Base-by-base conservation (phyloP, 306 rosid genomes). In the Vicia sativa region DNA sequence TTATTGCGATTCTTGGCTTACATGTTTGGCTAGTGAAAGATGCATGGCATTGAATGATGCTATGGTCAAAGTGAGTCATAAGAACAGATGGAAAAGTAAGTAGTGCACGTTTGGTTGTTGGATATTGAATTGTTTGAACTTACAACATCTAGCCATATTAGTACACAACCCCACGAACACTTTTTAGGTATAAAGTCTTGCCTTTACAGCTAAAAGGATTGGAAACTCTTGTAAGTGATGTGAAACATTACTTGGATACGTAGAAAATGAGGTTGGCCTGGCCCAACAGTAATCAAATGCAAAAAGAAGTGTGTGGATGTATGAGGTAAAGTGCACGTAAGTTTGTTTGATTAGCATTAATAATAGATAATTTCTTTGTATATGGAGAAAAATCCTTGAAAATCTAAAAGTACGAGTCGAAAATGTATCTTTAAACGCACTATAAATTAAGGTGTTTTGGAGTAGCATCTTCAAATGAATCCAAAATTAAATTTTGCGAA, bases 41-140 rank as follows among this genome's bases (percentile, higher is more conserved):
- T 65, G 64, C 71, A 63, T 73, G 62, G 50, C 19, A 70, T 38
- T 57, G 8, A 69, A 74, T 73, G 70, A 71, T 75, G 78, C 11
- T 6, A 63, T 11, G 71, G 78, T 68, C 71, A 58, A 67, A 62
- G 31, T 53, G 72, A 64, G 80, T 53, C 70, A 74, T 35, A 28
- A 71, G 55, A 79, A 80, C 78, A 78, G 75, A 56, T 73, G 79
- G 72, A 72, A 79, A 78, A 79, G 88, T 7, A 65, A 55, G 82
- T 43, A 70, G 59, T 59, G 81, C 90, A 81, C 83, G 90, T 83
- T 85, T 69, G 76, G 73, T 58, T 85, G 87, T 81, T 77, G 81
- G 68, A 26, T 77, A 66, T 85, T 58, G 81, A 53, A 74, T 60
- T 72, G 81, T 75, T 74, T 65, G 73, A 55, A 81, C 34, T 66